Evolutionary conservation across 495 filamentous ascomycete genomes (phyloP), one percentile per base, ranked within the genome.

Genomic region (Annulohypoxylon bovei): DNA sequence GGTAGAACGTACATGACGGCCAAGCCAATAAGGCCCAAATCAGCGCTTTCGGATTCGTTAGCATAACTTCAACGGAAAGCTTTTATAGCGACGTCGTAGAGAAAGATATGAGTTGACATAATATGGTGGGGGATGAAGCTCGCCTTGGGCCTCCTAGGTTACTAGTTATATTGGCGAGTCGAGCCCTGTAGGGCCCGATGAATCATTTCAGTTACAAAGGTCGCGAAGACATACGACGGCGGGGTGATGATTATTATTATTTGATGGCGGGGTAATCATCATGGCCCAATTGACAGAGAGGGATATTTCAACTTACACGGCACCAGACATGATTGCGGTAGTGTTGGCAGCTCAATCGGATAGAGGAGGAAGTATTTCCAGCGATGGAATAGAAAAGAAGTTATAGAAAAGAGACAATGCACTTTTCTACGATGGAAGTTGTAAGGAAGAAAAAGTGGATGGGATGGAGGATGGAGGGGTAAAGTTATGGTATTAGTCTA

Each of bases 11-110:
- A 88, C 95, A 99, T 98, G 78, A 99, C 95, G 83, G 96, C 95
- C 87, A 99, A 88, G 91, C 95, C 95, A 83, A 99, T 98, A 79
- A 99, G 93, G 88, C 95, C 95, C 85, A 99, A 94, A 90, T 99
- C 91, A 86, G 86, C 88, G 79, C 86, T 88, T 83, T 70, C 65
- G 74, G 65, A 77, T 78, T 74, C 61, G 79, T 87, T 80, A 87
- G 84, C 80, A 86, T 80, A 73, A 33, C 75, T 77, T 65, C 68
- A 72, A 71, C 18, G 69, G 65, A 62, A 20, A 47, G 53, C 22
- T 39, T 40, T 35, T n/a, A 37, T 47, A 68, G 53, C 61, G 67
- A 55, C 32, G 37, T 63, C 39, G 69, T 56, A 62, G 55, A 58
- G 60, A 71, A 66, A 70, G 58, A 56, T 75, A 67, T 63, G 69